Evolutionary conservation across 176 grass and related monocot genomes (phyloP).

Genomic region (Oryza punctata): DNA sequence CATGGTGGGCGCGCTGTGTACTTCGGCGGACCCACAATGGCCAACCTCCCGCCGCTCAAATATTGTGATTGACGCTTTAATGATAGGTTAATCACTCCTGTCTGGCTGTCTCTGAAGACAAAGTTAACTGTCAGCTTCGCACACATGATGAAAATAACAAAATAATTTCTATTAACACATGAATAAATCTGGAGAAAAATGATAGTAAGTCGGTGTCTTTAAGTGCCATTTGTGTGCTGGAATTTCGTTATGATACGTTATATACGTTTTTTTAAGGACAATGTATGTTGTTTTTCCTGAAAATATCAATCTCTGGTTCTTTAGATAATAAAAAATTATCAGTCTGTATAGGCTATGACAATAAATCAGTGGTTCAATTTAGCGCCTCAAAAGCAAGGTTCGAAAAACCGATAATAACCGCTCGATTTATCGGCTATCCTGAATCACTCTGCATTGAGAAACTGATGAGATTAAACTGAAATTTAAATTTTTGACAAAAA

Average conservation of each 20-base stretch:
- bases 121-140: background rate
- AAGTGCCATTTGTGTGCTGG: background rate
- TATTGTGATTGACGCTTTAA: background rate
- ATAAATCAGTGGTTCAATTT: background rate
- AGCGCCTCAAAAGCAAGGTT: background rate
- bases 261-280: background rate
- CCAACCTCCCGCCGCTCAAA: background rate
- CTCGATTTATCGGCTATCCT: background rate
- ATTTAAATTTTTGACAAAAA: too few species aligned
- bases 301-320: background rate
- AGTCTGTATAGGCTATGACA: background rate
- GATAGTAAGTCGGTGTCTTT: background rate
- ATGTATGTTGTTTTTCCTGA: background rate
- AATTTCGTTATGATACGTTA: background rate
- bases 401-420: background rate
- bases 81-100: background rate
- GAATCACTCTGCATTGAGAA: background rate
- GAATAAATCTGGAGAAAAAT: background rate
- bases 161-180: background rate
- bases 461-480: background rate
- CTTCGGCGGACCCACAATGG: background rate
- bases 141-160: background rate
- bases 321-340: too few species aligned
- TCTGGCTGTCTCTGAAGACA: too few species aligned
- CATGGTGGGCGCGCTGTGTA: background rate